Base-by-base conservation (phyloP, 176 grass and related monocot genomes). In the Musa itinerans region DNA sequence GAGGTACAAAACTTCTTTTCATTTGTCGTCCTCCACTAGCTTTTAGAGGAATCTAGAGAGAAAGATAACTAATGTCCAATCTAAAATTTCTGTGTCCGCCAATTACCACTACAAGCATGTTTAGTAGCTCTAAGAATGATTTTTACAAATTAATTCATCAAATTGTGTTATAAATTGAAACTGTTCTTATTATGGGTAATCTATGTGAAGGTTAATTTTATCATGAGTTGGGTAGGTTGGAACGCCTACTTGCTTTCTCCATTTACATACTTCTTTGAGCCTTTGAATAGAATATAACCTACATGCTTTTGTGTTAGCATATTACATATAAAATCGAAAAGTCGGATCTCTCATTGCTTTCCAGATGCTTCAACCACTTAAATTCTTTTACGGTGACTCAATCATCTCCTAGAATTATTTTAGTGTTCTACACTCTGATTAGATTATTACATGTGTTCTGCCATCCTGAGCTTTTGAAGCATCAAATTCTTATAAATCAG, bases 321-420 rank as follows among this genome's bases (percentile, higher is more conserved):
- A 61, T 61, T 9, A 61, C n/a, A n/a, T 7, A 61, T 2, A 19
- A 15, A n/a, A 58, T 17, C 7, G 0, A 61, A 61, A 61, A 61
- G 57, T n/a, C n/a, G 57, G 57, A 19, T 15, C 57, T 21, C 57
- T 61, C 57, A 62, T 21, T 70, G 68, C 68, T 50, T 70, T 50
- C 15, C 48, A 70, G 68, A 70, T 70, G 50, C 68, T 70, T 70
- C 68, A 50, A 20, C 68, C 68, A 70, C 68, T 70, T 52, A 51
- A 70, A 20, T 70, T 17, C n/a, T 23, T 69, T 50, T 69, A 29
- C 11, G 4, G 34, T 50, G 27, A 69, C 34, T 69, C 12, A 69
- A n/a, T 69, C n/a, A 50, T 50, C 48, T 16, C 16, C 67, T 43
- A 19, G 11, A 49, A 15, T 15, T 68, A 68, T 34, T 68, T 68